phyloP scores from a whole-genome alignment of 305 asterid species.

The Coffea humblotiana region DNA sequence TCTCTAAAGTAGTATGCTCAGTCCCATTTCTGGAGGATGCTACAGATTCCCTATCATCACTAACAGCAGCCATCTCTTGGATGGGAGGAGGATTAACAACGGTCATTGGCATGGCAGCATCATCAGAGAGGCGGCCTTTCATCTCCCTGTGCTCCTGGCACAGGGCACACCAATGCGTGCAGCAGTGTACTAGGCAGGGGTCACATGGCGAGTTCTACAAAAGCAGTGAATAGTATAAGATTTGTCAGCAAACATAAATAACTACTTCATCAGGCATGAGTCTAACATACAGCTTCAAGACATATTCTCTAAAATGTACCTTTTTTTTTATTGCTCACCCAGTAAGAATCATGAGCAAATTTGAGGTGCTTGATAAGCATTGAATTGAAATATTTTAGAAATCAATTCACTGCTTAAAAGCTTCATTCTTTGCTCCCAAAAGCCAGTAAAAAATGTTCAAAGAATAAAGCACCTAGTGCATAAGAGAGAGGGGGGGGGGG shows the following conservation, averaged over 20 bases:
- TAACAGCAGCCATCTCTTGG: constrained; percentile 69
- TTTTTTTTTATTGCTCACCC: not conserved
- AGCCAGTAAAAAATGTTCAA: not conserved
- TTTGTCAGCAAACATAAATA: not conserved
- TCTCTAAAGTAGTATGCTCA: constrained; percentile 62
- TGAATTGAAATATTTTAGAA: not conserved
- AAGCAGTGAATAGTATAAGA: constrained; percentile 4
- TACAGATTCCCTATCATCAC: constrained; percentile 29
- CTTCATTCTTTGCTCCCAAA: not conserved
- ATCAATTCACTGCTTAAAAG: not conserved
- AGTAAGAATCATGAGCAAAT: not conserved
- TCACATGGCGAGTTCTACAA: constrained; percentile 93
- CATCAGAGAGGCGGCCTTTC: constrained; percentile 76
- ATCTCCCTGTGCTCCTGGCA: constrained; percentile 98
- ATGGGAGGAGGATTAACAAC: constrained; percentile 88
- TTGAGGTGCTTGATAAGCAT: not conserved
- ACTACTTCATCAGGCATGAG: not conserved
- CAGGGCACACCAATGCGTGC: constrained; percentile 96
- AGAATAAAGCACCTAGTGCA: not conserved
- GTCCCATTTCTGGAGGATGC: constrained; percentile 49
- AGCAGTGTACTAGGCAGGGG: constrained; percentile 94
- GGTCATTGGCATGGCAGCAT: constrained; percentile 65
- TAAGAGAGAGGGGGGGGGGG: too few species aligned
- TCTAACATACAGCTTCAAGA: not conserved
- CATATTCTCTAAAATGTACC: not conserved